A percentile compares a stretch with the other conserved stretches of the same genome.
Evolutionary conservation across 78 protist species (phyloP).

Genomic region (Dictyostelium firmibasis): DNA sequence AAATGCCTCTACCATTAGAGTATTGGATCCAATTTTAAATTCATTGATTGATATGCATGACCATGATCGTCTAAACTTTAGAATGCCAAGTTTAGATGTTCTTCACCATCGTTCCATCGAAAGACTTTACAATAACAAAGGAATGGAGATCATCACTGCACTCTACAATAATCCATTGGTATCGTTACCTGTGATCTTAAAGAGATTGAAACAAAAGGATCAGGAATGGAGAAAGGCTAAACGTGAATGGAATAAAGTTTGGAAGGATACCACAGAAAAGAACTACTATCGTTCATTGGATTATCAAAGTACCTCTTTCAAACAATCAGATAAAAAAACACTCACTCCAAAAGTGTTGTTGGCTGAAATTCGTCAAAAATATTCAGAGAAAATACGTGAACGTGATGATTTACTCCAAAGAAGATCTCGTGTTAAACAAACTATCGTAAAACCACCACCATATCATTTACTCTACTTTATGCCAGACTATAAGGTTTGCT

Average conservation of each 20-base stretch:
- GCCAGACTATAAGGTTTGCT: slow-evolving; percentile 65
- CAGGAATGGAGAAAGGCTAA: slow-evolving; percentile 87
- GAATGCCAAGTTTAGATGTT: slow-evolving; percentile 44
- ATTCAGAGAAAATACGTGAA: slow-evolving; percentile 49
- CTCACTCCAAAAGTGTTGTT: slow-evolving; percentile 44
- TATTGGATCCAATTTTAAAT: slow-evolving; percentile 47
- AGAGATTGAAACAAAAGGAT: slow-evolving; percentile 89
- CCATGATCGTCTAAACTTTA: slow-evolving; percentile 19
- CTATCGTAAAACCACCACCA: slow-evolving; percentile 38
- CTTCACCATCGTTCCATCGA: slow-evolving; percentile 37
- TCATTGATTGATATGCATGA: slow-evolving; percentile 32
- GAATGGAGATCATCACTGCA: slow-evolving; percentile 66
- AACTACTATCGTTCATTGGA: slow-evolving; percentile 89
- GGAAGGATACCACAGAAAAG: slow-evolving; percentile 91
- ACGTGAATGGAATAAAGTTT: slow-evolving; percentile 87
- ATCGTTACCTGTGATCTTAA: slow-evolving; percentile 86
- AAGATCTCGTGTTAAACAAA: background rate
- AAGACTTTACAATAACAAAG: slow-evolving; percentile 16
- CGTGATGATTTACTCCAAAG: slow-evolving; percentile 14
- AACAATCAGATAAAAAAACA: slow-evolving; percentile 80
- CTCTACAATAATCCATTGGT: slow-evolving; percentile 81
- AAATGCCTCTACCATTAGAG: slow-evolving; percentile 72
- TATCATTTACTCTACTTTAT: slow-evolving; percentile 45
- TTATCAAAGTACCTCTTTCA: slow-evolving; percentile 71
- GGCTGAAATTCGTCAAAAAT: slow-evolving; percentile 74